These are phyloP conservation scores for Nannizzia gypsea DNA, from an alignment of 2,329 filamentous ascomycete species.

Conservation along the genomic window DNA sequence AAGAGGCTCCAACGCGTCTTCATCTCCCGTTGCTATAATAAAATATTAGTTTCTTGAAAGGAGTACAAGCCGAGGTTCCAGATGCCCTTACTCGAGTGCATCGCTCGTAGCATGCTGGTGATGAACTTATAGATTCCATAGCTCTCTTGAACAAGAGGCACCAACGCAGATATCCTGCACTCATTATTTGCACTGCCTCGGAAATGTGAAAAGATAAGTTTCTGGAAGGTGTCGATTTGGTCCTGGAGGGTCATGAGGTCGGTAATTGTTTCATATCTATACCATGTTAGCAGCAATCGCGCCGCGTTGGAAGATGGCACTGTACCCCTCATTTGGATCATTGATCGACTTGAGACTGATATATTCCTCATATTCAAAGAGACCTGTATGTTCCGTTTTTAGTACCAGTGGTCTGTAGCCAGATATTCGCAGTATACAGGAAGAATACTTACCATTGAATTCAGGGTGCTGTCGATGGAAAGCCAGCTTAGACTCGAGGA, in stretches of 20 bases:
- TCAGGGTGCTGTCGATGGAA: slow-evolving; percentile 95
- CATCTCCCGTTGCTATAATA: slow-evolving; percentile 66
- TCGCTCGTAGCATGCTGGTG: slow-evolving; percentile 95
- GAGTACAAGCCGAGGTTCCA: background rate
- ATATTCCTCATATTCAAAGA: slow-evolving; percentile 98
- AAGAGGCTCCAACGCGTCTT: slow-evolving; percentile 80
- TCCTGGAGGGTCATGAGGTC: slow-evolving; percentile 96
- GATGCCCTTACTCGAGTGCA: slow-evolving; percentile 69
- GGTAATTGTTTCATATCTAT: slow-evolving; percentile 74
- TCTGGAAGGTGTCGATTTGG: slow-evolving; percentile 97
- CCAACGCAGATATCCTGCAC: slow-evolving; percentile 85
- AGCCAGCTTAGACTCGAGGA: slow-evolving; percentile 82
- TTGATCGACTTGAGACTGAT: slow-evolving; percentile 96
- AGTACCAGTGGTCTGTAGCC: slow-evolving; percentile 1
- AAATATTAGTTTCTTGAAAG: slow-evolving; percentile 11
- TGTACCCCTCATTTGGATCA: slow-evolving; percentile 88
- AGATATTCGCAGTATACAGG: background rate
- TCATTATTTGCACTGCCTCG: slow-evolving; percentile 86
- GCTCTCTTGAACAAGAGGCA: slow-evolving; percentile 90
- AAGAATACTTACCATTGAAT: slow-evolving; percentile 61
- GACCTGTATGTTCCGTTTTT: slow-evolving; percentile 35
- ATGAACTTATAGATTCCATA: slow-evolving; percentile 99
- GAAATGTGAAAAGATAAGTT: slow-evolving; percentile 96
- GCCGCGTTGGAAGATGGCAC: background rate
- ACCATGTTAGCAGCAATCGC: slow-evolving; percentile 10